These are phyloP conservation scores for Boletus sp. DNA, from an alignment of 768 basidiomycete species.

Conservation along the genomic window DNA sequence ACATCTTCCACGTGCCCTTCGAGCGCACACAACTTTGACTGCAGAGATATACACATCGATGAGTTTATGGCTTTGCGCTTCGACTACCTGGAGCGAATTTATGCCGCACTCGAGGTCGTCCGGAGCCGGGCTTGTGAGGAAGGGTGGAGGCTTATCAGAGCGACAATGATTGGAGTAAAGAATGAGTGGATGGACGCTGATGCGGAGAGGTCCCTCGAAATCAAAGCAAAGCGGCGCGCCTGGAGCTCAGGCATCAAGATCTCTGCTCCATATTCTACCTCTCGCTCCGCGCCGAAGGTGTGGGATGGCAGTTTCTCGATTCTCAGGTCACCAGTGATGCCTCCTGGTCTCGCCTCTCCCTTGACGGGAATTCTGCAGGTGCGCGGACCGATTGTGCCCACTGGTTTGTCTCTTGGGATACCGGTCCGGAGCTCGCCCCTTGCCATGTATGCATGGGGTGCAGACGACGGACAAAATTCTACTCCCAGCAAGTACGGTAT, in stretches of 20 bases:
- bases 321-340: conserved; percentile 1
- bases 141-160: conserved; percentile 40
- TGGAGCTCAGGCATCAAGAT: conserved; percentile 59
- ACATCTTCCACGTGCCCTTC: conserved; percentile 1
- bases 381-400: conserved; percentile 27
- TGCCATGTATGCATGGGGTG: conserved; percentile 37
- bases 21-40: background rate
- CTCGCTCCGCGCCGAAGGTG: conserved; percentile 2
- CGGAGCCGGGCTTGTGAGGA: conserved; percentile 41
- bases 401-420: conserved; percentile 46
- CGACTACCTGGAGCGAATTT: conserved; percentile 37
- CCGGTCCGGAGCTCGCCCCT: conserved; percentile 55
- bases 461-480: conserved; percentile 35
- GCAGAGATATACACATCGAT: conserved; percentile 1
- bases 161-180: conserved; percentile 19
- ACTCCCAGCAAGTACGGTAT: conserved; percentile 17
- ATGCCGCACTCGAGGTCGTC: conserved; percentile 41
- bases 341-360: conserved; percentile 22
- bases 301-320: conserved; percentile 17
- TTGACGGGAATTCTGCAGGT: background rate
- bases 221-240: conserved; percentile 59
- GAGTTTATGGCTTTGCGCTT: conserved; percentile 18
- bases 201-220: conserved; percentile 44
- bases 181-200: conserved; percentile 30
- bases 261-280: conserved; percentile 25